Evolutionary conservation across 2,329 filamentous ascomycete species (phyloP), one percentile per base, ranked within the genome.

Genomic region (Botrytis deweyae): DNA sequence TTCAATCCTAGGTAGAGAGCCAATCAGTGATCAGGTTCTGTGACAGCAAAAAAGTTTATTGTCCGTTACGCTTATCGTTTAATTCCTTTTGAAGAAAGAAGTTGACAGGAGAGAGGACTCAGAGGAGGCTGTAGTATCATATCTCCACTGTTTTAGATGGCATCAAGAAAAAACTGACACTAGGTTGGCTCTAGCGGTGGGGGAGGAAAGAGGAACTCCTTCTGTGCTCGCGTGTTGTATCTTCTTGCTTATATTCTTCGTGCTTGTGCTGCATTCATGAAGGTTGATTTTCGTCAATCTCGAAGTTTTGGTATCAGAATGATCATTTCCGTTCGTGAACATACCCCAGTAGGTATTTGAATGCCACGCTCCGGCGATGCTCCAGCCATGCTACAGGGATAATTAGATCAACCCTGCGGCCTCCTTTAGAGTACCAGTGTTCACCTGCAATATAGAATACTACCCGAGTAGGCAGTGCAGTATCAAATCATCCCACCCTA

Each of bases 71-170:
- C 33, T 55, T 40, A 67, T 68, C 65, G 36, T 33, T 58, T 10
- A 12, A 22, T 42, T 25, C 49, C 38, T 29, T 29, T 40, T 58
- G 49, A 68, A 68, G 49, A 68, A 18, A n/a, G 25, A 68, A 68
- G 49, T 58, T 58, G 65, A 42, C 33, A 58, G 52, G 49, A 52
- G 25, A n/a, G 3, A 25, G 29, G 29, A 29, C 29, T 29, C 29
- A 29, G 29, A 29, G 33, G 65, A 68, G 25, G 49, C 36, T 68
- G n/a, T 58, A 42, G 25, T 58, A 58, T 68, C 49, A 25, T 25
- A 68, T 58, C 46, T 29, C 46, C 65, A 42, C 46, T 58, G 14
- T 68, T 55, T 55, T 68, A 42, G 49, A 68, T 67, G 33, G 14
- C 33, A 52, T 25, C 16, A 52, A 38, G 65, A 16, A 55, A 40